Evolutionary conservation across 208 protist genomes (phyloP), one percentile per base, ranked within the genome.

Genomic region (Wallacemonas sp.): DNA sequence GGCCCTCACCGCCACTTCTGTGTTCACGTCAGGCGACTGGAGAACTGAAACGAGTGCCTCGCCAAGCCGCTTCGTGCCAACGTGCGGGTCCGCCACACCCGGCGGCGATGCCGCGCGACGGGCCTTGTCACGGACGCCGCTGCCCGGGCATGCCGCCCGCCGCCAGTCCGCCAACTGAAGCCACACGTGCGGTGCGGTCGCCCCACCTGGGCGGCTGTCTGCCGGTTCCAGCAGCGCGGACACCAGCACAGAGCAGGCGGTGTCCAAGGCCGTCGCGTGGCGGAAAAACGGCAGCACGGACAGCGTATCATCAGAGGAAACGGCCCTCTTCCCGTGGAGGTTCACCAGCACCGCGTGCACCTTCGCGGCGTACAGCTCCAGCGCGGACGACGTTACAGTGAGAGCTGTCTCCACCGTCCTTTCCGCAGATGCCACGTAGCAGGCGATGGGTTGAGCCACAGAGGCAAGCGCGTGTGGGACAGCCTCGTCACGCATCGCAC

Each of bases 171-270:
- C 15, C n/a, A 57, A 19, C 50, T 57, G 50, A 6, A 38, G 55
- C 30, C 55, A 24, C 36, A 62, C 27, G 39, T 37, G 53, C 24
- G 58, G 15, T n/a, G n/a, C 46, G 12, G 34, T 10, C 22, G 45
- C 4, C 24, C 37, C 13, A 4, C 8, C 21, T 2, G 1, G 66
- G 17, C 27, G 48, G 50, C 63, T n/a, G 50, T 19, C 22, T 13
- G n/a, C 21, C 12, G 21, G 3, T 15, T 70, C 74, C n/a, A 79
- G 63, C 22, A 85, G 27, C n/a, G 85, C 17, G 6, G 81, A 80
- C 39, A 87, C 26, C 8, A 92, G 38, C 33, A 85, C 62, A 15
- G 85, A 89, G 21, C 73, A 79, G 44, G 71, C 70, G 4, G 73
- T 65, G 42, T 88, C 81, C 9, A 92, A 68, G 0, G 83, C 68